Conservation (phyloP, 371 early-diverging fungal species). For the Apophysomyces trapeziformis region DNA sequence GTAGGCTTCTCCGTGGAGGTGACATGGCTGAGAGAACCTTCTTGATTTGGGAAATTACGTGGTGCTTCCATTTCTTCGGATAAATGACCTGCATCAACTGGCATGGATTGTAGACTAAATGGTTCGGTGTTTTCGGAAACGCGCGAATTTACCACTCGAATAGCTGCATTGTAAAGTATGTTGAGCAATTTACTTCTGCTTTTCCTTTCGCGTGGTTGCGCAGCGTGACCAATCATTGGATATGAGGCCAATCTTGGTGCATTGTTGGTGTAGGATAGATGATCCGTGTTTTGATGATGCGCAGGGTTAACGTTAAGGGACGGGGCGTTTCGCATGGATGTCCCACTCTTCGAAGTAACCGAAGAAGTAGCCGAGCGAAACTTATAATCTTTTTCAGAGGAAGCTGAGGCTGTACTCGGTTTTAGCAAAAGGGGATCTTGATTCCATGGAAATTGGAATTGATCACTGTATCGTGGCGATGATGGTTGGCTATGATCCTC, state of each 20-base stretch:
- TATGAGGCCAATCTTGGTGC: background rate
- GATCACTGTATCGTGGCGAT: slow-evolving; percentile 16
- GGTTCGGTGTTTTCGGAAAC: slow-evolving; percentile 31
- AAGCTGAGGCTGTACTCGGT: slow-evolving; percentile 2
- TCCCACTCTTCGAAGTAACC: slow-evolving; percentile 19
- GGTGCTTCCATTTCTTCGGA: background rate
- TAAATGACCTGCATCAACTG: slow-evolving; percentile 4
- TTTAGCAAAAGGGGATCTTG: slow-evolving; percentile 9
- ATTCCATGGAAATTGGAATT: slow-evolving; percentile 14
- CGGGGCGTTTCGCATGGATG: slow-evolving; percentile 28
- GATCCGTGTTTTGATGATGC: background rate
- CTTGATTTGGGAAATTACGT: background rate
- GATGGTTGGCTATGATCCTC: slow-evolving; percentile 11
- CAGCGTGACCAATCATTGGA: background rate
- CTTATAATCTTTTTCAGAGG: slow-evolving; percentile 14
- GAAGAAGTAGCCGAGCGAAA: background rate
- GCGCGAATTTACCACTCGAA: slow-evolving; percentile 41
- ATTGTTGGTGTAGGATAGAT: slow-evolving; percentile 16
- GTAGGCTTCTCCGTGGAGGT: slow-evolving; percentile 6
- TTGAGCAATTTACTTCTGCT: slow-evolving; percentile 6
- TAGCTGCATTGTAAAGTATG: slow-evolving; percentile 27
- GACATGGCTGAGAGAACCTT: background rate
- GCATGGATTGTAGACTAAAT: slow-evolving; percentile 12
- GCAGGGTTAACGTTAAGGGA: slow-evolving; percentile 23
- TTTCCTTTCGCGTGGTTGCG: background rate